These are phyloP conservation scores for Amaranthus tricolor DNA, from an alignment of 179 eudicot genomes.

Conservation along the genomic window DNA sequence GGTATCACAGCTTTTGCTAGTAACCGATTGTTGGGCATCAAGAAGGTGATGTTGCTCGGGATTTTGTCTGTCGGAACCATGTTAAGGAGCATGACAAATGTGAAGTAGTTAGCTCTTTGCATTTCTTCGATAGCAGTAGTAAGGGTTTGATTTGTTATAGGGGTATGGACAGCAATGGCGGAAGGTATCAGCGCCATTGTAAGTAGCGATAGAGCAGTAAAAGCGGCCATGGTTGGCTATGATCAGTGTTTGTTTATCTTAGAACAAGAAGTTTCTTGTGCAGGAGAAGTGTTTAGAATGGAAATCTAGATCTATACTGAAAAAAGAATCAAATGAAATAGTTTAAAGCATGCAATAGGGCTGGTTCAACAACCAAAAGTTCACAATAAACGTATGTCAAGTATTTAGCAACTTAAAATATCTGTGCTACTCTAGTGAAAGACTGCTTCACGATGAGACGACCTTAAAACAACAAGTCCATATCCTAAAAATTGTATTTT, in stretches of 20 bases:
- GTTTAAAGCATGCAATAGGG: constrained; percentile 29
- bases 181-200: constrained; percentile 24
- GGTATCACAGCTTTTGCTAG: constrained; percentile 46
- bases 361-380: constrained; percentile 27
- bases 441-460: no score
- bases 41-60: constrained; percentile 64
- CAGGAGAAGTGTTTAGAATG: constrained; percentile 6
- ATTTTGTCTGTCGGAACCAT: constrained; percentile 45
- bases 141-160: constrained; percentile 39
- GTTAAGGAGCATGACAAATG: constrained; percentile 67
- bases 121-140: constrained; percentile 56
- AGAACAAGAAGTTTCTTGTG: neutral
- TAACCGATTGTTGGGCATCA: constrained; percentile 61
- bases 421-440: no score
- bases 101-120: constrained; percentile 72
- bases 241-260: constrained; percentile 6
- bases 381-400: constrained; percentile 25
- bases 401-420: constrained; percentile 8
- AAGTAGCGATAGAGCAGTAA: constrained; percentile 14
- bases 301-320: constrained; percentile 4
- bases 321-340: constrained; percentile 17
- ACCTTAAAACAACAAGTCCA: no score
- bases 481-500: no score
- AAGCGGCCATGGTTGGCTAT: constrained; percentile 14
- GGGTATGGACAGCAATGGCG: constrained; percentile 15